Evolutionary conservation across 2,329 filamentous ascomycete species (phyloP).

Genomic region (Aspergillus hiratsukae): DNA sequence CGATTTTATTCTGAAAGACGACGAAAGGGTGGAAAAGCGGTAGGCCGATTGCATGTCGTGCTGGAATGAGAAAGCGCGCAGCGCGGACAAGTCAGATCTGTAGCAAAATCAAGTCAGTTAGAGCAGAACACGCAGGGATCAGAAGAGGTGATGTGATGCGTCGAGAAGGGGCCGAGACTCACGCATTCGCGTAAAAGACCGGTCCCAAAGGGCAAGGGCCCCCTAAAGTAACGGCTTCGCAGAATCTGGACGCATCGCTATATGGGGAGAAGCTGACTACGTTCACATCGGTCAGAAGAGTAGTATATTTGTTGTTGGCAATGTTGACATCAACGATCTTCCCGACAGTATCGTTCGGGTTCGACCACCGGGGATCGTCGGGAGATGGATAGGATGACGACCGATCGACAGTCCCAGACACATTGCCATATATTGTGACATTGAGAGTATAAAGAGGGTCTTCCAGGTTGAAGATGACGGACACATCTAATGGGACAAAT

Average conservation of each 20-base stretch:
- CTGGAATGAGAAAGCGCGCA: slow-evolving; percentile 70
- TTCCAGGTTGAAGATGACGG: slow-evolving; percentile 66
- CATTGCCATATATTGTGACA: slow-evolving; percentile 85
- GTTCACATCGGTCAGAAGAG: slow-evolving; percentile 66
- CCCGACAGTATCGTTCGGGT: slow-evolving; percentile 59
- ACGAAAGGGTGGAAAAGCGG: slow-evolving; percentile 74
- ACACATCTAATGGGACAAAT: slow-evolving; percentile 70
- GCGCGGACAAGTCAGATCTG: slow-evolving; percentile 44
- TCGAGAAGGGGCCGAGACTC: slow-evolving; percentile 18
- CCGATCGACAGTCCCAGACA: slow-evolving; percentile 63
- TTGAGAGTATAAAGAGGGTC: slow-evolving; percentile 61
- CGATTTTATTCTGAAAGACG: slow-evolving; percentile 69
- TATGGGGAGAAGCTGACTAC: slow-evolving; percentile 75
- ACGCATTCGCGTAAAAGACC: slow-evolving; percentile 58
- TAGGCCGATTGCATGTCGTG: slow-evolving; percentile 78
- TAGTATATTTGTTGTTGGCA: slow-evolving; percentile 61
- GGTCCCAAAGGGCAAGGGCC: slow-evolving; percentile 68
- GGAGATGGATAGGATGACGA: slow-evolving; percentile 55
- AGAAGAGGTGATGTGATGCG: neutral
- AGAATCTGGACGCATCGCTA: slow-evolving; percentile 59
- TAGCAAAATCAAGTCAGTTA: neutral
- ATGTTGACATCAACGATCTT: slow-evolving; percentile 69
- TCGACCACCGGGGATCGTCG: slow-evolving; percentile 57
- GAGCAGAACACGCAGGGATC: neutral
- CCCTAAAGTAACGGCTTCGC: slow-evolving; percentile 54